Percentiles rank a stretch among this genome's conserved stretches.
Evolutionary conservation across 176 grass and related monocot species (phyloP).

Genomic region (Avena eriantha): DNA sequence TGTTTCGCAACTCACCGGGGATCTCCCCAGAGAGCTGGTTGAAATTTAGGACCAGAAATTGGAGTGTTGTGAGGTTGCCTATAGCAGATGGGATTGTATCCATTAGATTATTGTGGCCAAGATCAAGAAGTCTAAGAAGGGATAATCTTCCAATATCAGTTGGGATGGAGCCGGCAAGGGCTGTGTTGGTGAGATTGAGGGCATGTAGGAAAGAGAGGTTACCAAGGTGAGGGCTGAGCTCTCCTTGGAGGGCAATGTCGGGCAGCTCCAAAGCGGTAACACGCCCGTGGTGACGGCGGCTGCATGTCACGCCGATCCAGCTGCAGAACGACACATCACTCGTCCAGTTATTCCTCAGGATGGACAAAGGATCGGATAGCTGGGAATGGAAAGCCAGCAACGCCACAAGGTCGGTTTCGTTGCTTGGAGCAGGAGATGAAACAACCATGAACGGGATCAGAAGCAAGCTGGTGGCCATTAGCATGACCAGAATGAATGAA

Average conservation of each 20-base stretch:
- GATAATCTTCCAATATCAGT: not conserved
- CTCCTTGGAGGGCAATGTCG: not conserved
- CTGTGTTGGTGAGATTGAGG: not conserved
- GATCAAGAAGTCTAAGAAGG: not conserved
- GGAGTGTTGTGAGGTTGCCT: not conserved
- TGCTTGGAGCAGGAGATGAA: not conserved
- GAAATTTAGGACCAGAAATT: not conserved
- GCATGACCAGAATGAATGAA: not conserved
- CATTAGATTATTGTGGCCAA: not conserved
- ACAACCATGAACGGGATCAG: not conserved
- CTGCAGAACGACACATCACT: not conserved
- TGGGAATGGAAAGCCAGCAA: not conserved
- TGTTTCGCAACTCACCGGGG: not conserved
- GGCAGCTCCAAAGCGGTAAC: not conserved
- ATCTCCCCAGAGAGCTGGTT: conserved; percentile 1
- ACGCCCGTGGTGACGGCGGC: not conserved
- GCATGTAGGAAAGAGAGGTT: not conserved
- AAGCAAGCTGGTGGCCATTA: not conserved
- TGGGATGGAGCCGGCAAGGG: not conserved
- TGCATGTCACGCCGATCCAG: not conserved
- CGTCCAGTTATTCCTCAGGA: not conserved
- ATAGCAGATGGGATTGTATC: fast-evolving
- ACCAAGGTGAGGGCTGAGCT: not conserved
- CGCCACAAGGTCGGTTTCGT: not conserved
- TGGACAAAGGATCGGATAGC: not conserved